phyloP scores from a whole-genome alignment of 805 yeast genomes.

The Pichia deserticola region DNA sequence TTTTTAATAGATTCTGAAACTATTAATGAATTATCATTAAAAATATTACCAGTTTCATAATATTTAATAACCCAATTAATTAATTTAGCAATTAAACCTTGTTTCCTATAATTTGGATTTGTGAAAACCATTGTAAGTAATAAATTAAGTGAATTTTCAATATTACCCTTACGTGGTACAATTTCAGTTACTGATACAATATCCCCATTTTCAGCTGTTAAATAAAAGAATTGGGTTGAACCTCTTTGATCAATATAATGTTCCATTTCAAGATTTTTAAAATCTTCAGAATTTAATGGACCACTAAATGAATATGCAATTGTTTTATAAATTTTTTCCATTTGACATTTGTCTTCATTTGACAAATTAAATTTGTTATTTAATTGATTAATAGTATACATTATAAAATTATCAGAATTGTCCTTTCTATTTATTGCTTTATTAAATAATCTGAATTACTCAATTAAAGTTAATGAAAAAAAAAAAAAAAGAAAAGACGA shows the following conservation, averaged over 20 bases:
- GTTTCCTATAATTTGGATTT: constrained; percentile 5
- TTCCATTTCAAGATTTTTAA: neutral
- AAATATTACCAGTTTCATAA: constrained; percentile 5
- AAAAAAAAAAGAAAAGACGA: no score
- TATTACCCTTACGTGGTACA: constrained; percentile 1
- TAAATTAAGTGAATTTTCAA: neutral
- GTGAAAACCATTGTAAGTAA: constrained; percentile 5
- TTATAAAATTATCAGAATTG: no score
- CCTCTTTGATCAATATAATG: neutral
- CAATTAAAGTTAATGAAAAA: no score
- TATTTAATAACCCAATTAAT: constrained; percentile 3
- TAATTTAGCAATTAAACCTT: constrained; percentile 1
- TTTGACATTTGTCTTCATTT: neutral
- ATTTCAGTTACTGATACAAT: neutral
- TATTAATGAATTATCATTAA: neutral
- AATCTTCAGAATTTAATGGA: neutral
- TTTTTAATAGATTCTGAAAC: neutral
- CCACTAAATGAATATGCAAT: neutral
- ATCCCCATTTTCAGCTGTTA: neutral
- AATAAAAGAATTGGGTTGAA: neutral
- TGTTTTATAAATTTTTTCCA: neutral
- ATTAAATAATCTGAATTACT: no score
- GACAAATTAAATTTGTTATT: neutral
- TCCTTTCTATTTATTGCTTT: no score
- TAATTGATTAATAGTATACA: neutral